A percentile compares a stretch with the other conserved stretches of the same genome.
Evolutionary conservation across 2,329 filamentous ascomycete genomes (phyloP).

Genomic region (Aureobasidium vineae): DNA sequence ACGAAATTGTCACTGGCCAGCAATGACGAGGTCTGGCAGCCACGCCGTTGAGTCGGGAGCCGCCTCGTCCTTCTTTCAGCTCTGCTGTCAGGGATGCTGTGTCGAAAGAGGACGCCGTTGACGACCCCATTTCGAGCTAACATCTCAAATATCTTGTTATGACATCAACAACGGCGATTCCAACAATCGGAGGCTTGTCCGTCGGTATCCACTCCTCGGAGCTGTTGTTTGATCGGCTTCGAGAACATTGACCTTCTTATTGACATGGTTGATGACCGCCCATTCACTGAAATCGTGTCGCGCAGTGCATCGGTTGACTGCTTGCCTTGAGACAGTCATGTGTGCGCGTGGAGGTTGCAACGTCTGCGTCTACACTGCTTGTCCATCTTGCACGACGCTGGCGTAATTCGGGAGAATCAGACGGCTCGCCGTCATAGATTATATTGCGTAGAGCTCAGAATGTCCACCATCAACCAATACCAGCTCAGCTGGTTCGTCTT

Average conservation of each 20-base stretch:
- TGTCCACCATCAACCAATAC: background rate
- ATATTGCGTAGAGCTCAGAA: background rate
- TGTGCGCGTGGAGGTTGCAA: background rate
- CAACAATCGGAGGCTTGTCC: background rate
- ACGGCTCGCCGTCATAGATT: too few relatives aligned
- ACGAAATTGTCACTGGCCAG: background rate
- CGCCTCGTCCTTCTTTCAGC: background rate
- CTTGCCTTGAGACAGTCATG: background rate
- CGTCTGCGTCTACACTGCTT: background rate
- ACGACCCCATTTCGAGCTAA: background rate
- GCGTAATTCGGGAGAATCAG: too few relatives aligned
- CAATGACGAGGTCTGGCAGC: conserved; percentile 12
- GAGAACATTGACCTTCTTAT: background rate
- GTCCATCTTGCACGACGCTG: too few relatives aligned
- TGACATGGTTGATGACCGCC: background rate
- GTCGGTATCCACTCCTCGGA: background rate
- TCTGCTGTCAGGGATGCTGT: background rate
- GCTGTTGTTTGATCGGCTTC: background rate
- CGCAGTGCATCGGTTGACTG: background rate
- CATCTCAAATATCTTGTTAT: background rate
- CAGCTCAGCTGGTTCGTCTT: conserved; percentile 14
- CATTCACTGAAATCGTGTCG: background rate
- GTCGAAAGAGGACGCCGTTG: conserved; percentile 5
- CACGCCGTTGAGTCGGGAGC: conserved; percentile 2
- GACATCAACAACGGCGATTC: background rate